A percentile compares a stretch with the other conserved stretches of the same genome.
These are phyloP conservation scores for Wickerhamomyces bisporus DNA, from an alignment of 805 yeast genomes.

Conservation along the genomic window DNA sequence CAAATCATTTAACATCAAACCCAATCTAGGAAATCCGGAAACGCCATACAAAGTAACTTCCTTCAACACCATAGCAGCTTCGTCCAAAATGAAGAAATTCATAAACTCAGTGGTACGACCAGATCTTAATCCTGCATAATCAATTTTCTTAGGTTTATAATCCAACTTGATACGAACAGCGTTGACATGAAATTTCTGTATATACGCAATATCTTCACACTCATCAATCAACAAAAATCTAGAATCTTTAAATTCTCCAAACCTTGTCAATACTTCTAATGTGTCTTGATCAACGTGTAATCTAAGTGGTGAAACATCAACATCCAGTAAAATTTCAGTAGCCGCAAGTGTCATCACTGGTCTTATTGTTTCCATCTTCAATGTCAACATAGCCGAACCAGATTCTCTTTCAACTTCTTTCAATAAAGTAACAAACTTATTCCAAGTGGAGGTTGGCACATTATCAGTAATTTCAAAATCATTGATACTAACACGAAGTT, in stretches of 20 bases:
- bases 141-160: constrained; percentile 87
- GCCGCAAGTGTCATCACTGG: constrained; percentile 64
- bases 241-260: constrained; percentile 72
- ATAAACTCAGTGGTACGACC: constrained; percentile 85
- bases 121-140: constrained; percentile 76
- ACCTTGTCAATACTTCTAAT: constrained; percentile 73
- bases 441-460: constrained; percentile 87
- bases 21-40: constrained; percentile 63
- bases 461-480: constrained; percentile 67
- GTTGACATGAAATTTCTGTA: constrained; percentile 63
- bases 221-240: constrained; percentile 57
- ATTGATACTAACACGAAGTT: constrained; percentile 42
- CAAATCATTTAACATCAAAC: constrained; percentile 48
- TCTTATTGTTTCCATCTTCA: constrained; percentile 52
- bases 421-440: constrained; percentile 69
- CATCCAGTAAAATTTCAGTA: constrained; percentile 54
- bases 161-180: constrained; percentile 65
- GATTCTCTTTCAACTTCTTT: constrained; percentile 63
- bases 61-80: constrained; percentile 64
- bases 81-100: constrained; percentile 86
- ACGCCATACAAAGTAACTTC: constrained; percentile 67
- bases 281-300: constrained; percentile 93
- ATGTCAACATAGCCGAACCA: constrained; percentile 56
- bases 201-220: constrained; percentile 58
- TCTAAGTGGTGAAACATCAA: constrained; percentile 65